Evolutionary conservation across 164 flowering plant genomes (phyloP).

Genomic region (Stephania cephalantha): DNA sequence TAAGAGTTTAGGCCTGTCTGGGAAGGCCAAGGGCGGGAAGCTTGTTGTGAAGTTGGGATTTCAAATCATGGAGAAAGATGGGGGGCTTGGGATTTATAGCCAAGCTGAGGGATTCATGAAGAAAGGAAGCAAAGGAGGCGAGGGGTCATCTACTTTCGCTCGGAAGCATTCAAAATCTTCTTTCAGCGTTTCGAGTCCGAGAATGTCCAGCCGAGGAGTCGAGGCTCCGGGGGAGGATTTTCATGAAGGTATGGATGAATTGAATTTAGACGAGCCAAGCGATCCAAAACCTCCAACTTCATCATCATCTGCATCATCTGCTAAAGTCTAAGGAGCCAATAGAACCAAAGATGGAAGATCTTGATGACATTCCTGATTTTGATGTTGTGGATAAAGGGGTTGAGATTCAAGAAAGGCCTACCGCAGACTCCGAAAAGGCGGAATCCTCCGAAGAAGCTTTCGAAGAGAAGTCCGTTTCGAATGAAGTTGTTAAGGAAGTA

Average conservation of each 20-base stretch:
- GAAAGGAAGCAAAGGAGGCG: constrained; percentile 25
- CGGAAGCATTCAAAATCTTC: constrained; percentile 78
- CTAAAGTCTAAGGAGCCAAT: constrained; percentile 38
- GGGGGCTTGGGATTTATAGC: constrained; percentile 56
- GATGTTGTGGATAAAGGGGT: constrained; percentile 90
- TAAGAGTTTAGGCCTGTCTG: constrained; percentile 45
- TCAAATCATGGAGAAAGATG: constrained; percentile 90
- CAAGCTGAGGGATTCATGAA: constrained; percentile 32
- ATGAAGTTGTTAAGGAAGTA: constrained; percentile 76
- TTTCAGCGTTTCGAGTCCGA: constrained; percentile 79
- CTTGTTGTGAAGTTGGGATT: constrained; percentile 73
- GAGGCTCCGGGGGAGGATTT: constrained; percentile 42
- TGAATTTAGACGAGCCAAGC: constrained; percentile 73
- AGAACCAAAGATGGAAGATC: constrained; percentile 44
- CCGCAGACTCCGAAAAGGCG: constrained; percentile 22
- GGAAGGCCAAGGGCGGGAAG: constrained; percentile 88
- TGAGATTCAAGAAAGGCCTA: constrained; percentile 45
- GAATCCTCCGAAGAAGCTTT: constrained; percentile 35
- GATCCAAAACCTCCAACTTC: constrained; percentile 29
- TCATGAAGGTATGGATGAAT: constrained; percentile 63
- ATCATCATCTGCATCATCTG: constrained; percentile 13
- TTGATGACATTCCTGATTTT: constrained; percentile 69
- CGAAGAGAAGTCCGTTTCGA: constrained; percentile 37
- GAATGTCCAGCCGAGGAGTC: constrained; percentile 33
- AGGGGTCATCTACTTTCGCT: constrained; percentile 34